These are phyloP conservation scores for Aureobasidium sp. DNA, from an alignment of 2,329 filamentous ascomycete species.

Conservation along the genomic window DNA sequence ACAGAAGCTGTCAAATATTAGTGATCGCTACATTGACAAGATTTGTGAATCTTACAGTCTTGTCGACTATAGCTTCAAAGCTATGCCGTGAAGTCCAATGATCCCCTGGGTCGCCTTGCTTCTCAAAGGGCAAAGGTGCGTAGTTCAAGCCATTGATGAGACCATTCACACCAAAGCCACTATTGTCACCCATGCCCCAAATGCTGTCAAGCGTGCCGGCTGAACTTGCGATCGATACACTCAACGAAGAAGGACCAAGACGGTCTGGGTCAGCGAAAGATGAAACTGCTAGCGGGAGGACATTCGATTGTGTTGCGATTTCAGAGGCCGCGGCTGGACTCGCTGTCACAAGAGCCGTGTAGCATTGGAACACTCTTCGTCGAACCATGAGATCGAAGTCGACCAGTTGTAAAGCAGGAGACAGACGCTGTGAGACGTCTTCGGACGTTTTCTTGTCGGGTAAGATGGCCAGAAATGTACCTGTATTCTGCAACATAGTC, in stretches of 20 bases:
- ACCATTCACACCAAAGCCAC: constrained; percentile 86
- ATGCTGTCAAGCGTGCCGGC: constrained; percentile 86
- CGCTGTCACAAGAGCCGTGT: constrained; percentile 81
- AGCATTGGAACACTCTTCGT: constrained; percentile 87
- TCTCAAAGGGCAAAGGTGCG: constrained; percentile 58
- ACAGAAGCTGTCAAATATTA: constrained; percentile 32
- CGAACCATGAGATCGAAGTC: constrained; percentile 93
- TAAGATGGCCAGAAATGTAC: constrained; percentile 77
- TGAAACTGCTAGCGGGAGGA: constrained; percentile 81
- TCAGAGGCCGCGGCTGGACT: constrained; percentile 81
- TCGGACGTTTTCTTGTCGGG: constrained; percentile 79
- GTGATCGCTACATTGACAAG: neutral
- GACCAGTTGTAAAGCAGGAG: constrained; percentile 77
- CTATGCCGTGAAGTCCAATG: constrained; percentile 41
- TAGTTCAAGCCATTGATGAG: constrained; percentile 72
- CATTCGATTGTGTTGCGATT: constrained; percentile 79
- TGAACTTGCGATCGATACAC: constrained; percentile 83
- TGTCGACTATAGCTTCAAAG: constrained; percentile 59
- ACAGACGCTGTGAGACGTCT: constrained; percentile 75
- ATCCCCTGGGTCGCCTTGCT: constrained; percentile 24
- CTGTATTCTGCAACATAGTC: constrained; percentile 90
- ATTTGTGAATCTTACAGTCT: constrained; percentile 29
- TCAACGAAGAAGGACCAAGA: constrained; percentile 76
- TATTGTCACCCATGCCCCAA: constrained; percentile 93
- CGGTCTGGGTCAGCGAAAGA: constrained; percentile 91